Evolutionary conservation across 1,284 basidiomycete genomes (phyloP).

Genomic region (Leucoagaricus sp.): DNA sequence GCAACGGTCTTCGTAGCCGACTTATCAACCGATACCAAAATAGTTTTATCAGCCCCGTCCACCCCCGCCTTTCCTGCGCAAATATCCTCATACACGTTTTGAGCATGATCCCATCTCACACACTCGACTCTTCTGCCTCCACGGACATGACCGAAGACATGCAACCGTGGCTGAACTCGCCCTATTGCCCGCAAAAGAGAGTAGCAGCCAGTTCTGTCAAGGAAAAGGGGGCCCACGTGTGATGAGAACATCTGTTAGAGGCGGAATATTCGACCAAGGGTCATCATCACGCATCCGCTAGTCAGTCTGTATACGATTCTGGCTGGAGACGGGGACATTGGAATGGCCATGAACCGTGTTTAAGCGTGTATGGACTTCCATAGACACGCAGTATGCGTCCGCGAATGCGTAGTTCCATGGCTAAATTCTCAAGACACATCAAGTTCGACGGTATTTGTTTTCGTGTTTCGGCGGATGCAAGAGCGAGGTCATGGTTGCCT

Average conservation of each 20-base stretch:
- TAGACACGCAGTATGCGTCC: slow-evolving; percentile 32
- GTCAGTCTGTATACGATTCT: slow-evolving; percentile 23
- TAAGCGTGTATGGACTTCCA: slow-evolving; percentile 37
- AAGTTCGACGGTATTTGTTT: slow-evolving; percentile 18
- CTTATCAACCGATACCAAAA: slow-evolving; percentile 17
- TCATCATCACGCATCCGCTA: no score
- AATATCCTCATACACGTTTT: slow-evolving; percentile 34
- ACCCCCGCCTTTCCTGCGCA: slow-evolving; percentile 24
- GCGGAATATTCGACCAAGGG: slow-evolving; percentile 20
- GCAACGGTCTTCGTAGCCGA: slow-evolving; percentile 8
- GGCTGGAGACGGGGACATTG: slow-evolving; percentile 33
- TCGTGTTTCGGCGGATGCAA: slow-evolving; percentile 18
- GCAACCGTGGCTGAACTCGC: slow-evolving; percentile 10
- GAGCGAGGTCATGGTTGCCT: slow-evolving; percentile 40
- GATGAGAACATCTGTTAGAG: slow-evolving; percentile 39
- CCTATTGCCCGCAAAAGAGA: not conserved
- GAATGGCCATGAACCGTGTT: slow-evolving; percentile 35
- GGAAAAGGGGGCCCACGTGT: slow-evolving; percentile 42
- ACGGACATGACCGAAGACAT: slow-evolving; percentile 14
- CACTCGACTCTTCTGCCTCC: slow-evolving; percentile 1
- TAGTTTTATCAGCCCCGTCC: slow-evolving; percentile 22
- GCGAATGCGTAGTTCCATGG: slow-evolving; percentile 24
- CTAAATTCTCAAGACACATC: slow-evolving; percentile 30
- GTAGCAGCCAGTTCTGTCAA: slow-evolving; percentile 31
- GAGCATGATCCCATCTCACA: slow-evolving; percentile 30